These are phyloP conservation scores for Mucor saturninus DNA, from an alignment of 371 early-diverging fungal genomes.

Conservation along the genomic window DNA sequence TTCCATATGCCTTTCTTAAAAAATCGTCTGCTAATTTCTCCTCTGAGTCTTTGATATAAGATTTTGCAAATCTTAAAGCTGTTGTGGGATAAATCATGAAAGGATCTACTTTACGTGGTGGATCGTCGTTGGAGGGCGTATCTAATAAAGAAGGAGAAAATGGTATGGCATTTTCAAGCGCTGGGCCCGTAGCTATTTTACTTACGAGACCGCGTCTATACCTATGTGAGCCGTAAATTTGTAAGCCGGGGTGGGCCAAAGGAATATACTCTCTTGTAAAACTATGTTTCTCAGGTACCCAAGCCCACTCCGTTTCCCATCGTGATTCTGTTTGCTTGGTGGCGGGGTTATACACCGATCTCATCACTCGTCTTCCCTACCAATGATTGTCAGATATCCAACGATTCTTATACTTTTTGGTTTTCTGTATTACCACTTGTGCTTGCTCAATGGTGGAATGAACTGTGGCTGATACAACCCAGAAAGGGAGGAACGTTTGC, in stretches of 20 bases:
- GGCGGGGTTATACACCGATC: slow-evolving; percentile 48
- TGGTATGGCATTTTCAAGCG: slow-evolving; percentile 48
- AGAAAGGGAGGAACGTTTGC: slow-evolving; percentile 63
- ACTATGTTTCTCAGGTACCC: slow-evolving; percentile 48
- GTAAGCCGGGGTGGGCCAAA: slow-evolving; percentile 49
- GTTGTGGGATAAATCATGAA: slow-evolving; percentile 59
- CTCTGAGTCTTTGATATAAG: slow-evolving; percentile 54
- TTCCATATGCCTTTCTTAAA: slow-evolving; percentile 50
- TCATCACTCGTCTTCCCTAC: slow-evolving; percentile 47
- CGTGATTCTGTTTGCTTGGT: slow-evolving; percentile 50
- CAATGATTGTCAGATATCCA: neutral
- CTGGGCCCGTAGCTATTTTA: slow-evolving; percentile 52
- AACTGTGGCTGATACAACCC: slow-evolving; percentile 62
- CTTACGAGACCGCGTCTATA: slow-evolving; percentile 64
- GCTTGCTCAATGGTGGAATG: slow-evolving; percentile 57
- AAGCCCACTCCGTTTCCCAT: slow-evolving; percentile 63
- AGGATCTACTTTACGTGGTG: slow-evolving; percentile 50
- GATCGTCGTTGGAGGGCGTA: slow-evolving; percentile 22
- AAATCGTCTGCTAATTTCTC: slow-evolving; percentile 52
- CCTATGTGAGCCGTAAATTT: slow-evolving; percentile 64
- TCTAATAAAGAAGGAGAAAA: slow-evolving; percentile 51
- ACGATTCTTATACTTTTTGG: neutral
- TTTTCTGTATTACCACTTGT: slow-evolving; percentile 46
- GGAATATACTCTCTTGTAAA: slow-evolving; percentile 55
- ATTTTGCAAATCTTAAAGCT: slow-evolving; percentile 55